Base-by-base conservation (phyloP, 2,329 filamentous ascomycete genomes). In the Didymella segeticola region DNA sequence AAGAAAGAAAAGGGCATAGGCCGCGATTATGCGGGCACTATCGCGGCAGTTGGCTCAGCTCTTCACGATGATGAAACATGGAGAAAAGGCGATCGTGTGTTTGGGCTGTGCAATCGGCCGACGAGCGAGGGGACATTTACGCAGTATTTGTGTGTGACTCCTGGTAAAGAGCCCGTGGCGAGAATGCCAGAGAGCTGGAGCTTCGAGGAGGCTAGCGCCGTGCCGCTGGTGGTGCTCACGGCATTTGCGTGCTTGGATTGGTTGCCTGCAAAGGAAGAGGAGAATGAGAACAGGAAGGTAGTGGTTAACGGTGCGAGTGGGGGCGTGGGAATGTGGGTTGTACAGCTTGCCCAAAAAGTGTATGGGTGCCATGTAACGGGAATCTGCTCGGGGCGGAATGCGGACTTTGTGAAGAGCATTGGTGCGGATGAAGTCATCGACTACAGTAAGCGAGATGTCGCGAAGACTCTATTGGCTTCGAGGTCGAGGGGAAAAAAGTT, bases 371-470 rank as follows among this genome's bases (percentile, higher is more conserved):
- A 70, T 42, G 75, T 84, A 1, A 77, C 77, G 1, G 82, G 69
- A 0, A 75, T 83, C 10, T 84, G 82, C 63, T 82, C 80, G 1
- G 75, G 69, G 2, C 70, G 60, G 36, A 84, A 83, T 41, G 72
- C 62, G 5, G 78, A 75, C 1, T 62, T 83, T 58, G 80, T 83
- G 1, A 74, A 61, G 51, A 56, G 64, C 1, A 63, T 84, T 4
- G 82, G 82, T 1, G 82, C 78, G 0, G 77, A 82, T 56, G 78
- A 80, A 62, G 77, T 80, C n/a, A 50, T 73, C 7, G 69, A 72
- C 33, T 73, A 73, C 47, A 60, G 56, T 1, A 69, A 62, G 4
- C 62, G 70, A 6, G 70, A 79, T 52, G 56, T 66, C 0, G 57
- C 72, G 4, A 41, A 58, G 15, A 56, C 60, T 1, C 62, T 84